These are phyloP conservation scores for Tricholoma sp. DNA, from an alignment of 768 basidiomycete genomes.

Conservation along the genomic window DNA sequence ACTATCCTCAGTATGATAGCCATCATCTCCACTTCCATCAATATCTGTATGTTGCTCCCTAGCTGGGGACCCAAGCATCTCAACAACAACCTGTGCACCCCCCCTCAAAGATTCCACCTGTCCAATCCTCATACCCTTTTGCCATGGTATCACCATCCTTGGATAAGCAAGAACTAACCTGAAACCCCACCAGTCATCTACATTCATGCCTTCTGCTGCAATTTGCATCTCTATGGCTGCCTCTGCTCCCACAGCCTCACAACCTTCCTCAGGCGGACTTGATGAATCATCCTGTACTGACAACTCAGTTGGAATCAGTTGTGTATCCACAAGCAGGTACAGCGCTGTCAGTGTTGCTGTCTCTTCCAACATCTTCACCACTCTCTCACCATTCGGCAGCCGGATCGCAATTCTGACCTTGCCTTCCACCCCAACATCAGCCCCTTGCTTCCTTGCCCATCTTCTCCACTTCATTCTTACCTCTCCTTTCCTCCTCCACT, in stretches of 20 bases:
- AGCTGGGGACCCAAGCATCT: conserved; percentile 26
- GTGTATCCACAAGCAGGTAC: conserved; percentile 69
- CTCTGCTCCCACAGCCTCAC: conserved; percentile 33
- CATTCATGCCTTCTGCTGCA: conserved; percentile 7
- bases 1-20: conserved; percentile 52
- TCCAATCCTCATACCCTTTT: conserved; percentile 29
- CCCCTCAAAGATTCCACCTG: conserved; percentile 47
- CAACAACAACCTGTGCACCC: conserved; percentile 62
- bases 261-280: conserved; percentile 33
- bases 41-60: neutral
- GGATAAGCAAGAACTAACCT: conserved; percentile 67
- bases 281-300: conserved; percentile 36
- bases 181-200: conserved; percentile 66
- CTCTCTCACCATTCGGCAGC: conserved; percentile 50
- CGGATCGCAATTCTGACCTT: conserved; percentile 47
- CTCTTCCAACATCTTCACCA: conserved; percentile 51
- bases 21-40: conserved; percentile 34
- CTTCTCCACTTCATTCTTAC: conserved; percentile 33
- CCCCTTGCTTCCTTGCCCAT: conserved; percentile 47
- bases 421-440: conserved; percentile 16
- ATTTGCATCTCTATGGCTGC: conserved; percentile 28
- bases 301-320: conserved; percentile 41
- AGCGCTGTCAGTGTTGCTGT: conserved; percentile 52
- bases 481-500: conserved; percentile 49
- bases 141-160: conserved; percentile 55